Conservation (phyloP, 192 early-diverging fungal species). For the Fimicolochytrium jonesii region DNA sequence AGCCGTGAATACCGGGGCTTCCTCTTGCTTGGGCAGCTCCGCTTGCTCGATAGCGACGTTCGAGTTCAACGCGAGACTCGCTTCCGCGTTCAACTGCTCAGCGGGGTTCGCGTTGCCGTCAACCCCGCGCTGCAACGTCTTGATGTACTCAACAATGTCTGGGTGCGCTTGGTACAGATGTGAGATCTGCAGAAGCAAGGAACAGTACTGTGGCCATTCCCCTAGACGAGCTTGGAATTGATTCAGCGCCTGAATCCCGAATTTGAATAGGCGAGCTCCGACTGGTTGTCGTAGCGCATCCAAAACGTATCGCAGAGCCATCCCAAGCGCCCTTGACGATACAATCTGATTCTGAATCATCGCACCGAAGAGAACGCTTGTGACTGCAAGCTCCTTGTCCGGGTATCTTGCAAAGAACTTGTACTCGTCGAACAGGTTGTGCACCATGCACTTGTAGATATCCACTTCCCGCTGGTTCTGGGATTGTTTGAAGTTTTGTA, state of each 20-base stretch:
- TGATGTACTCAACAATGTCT: constrained; percentile 67
- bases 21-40: constrained; percentile 15
- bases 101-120: background rate
- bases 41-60: background rate
- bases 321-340: constrained; percentile 70
- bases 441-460: constrained; percentile 84
- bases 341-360: constrained; percentile 88
- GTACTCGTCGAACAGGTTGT: constrained; percentile 95
- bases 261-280: constrained; percentile 79
- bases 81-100: constrained; percentile 20
- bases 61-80: constrained; percentile 8
- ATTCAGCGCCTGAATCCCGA: constrained; percentile 81
- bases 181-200: constrained; percentile 75
- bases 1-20: constrained; percentile 58
- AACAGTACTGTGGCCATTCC: constrained; percentile 89
- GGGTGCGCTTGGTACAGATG: constrained; percentile 74
- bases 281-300: constrained; percentile 78
- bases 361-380: constrained; percentile 84
- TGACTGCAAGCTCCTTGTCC: constrained; percentile 84
- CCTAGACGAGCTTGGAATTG: constrained; percentile 79
- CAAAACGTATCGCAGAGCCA: constrained; percentile 84
- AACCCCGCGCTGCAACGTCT: constrained; percentile 30
- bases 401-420: constrained; percentile 93
- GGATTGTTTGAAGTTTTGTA: constrained; percentile 78
- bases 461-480: constrained; percentile 70